phyloP scores from a whole-genome alignment of 2,329 filamentous ascomycete genomes.

The Pleurostoma richardsiae region DNA sequence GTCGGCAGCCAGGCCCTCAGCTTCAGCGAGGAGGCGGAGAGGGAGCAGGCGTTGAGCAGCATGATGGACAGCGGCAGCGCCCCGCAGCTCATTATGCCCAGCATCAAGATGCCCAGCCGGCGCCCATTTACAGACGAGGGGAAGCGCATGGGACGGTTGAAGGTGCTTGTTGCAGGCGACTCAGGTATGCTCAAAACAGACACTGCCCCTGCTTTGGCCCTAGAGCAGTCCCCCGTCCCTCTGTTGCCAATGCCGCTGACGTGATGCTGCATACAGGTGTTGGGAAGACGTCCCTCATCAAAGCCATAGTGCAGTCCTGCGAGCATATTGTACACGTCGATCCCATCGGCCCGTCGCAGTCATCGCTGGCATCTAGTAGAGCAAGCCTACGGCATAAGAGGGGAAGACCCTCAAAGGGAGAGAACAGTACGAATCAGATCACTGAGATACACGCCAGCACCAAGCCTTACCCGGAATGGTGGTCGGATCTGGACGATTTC shows the following conservation, averaged over 20 bases:
- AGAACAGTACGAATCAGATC: conserved; percentile 34
- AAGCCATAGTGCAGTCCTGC: conserved; percentile 79
- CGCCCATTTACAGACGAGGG: conserved; percentile 87
- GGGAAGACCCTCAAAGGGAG: conserved; percentile 12
- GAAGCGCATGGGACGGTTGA: conserved; percentile 77
- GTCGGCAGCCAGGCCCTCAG: conserved; percentile 27
- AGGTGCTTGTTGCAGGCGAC: conserved; percentile 80
- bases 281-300: conserved; percentile 87
- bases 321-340: conserved; percentile 95
- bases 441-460: conserved; percentile 75
- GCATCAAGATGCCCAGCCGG: conserved; percentile 82
- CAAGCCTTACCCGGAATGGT: conserved; percentile 84
- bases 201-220: neutral
- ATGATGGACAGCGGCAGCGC: conserved; percentile 44
- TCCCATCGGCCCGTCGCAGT: conserved; percentile 37
- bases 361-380: conserved; percentile 9
- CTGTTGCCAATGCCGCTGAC: neutral
- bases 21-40: conserved; percentile 29
- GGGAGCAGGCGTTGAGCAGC: conserved; percentile 37
- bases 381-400: conserved; percentile 11
- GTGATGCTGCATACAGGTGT: conserved; percentile 46
- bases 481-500: conserved; percentile 71
- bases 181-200: conserved; percentile 46
- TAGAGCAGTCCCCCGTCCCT: neutral
- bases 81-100: conserved; percentile 96